Base-by-base conservation (phyloP, 176 grass and related monocot genomes). In the Triticum turgidum region DNA sequence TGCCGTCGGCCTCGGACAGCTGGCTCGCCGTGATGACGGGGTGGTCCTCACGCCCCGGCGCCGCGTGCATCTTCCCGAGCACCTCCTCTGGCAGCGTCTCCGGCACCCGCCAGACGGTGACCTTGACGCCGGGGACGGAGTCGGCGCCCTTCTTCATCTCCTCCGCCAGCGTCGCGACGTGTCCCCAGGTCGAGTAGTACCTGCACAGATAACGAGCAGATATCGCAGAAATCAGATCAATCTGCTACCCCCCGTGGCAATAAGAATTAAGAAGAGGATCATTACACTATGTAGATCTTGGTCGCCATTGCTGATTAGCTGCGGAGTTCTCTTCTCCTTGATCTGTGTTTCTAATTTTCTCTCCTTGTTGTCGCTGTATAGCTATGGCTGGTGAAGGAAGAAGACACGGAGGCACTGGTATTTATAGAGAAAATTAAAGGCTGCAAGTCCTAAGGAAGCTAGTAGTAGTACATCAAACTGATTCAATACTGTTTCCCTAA, bases 131-230 rank as follows among this genome's bases (percentile, higher is more conserved):
- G 5, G 44, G 24, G 7, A 30, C 44, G 24, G 72, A 41, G 21
- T 73, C 38, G 3, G 69, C 69, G 38, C 69, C 69, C 38, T 73
- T 73, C 69, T 73, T 73, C 37, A 73, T 73, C 69, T 73, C 37
- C 38, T 73, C 69, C 38, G 69, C 69, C 38, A 73, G 69, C 38
- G 69, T 73, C 2, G 69, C 69, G 21, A 73, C 69, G 38, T 73
- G 69, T 73, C 69, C 69, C 69, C 69, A 73, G 69, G 69, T 73
- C 69, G 69, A 73, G 69, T 44, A 73, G 21, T 73, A 73, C 69
- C 69, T 73, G 69, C 4, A 44, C 21, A 44, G 1, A 73, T 11
- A 7, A 73, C 13, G 1, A 42, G 12, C 20, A 42, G 21, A 13
- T 11, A 37, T 69, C 0, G 33, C 67, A 69, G 67, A 69, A 35